Percentiles rank a stretch among this genome's conserved stretches.
Conservation (phyloP, 176 grass and related monocot genomes). For the Ensete ventricosum region DNA sequence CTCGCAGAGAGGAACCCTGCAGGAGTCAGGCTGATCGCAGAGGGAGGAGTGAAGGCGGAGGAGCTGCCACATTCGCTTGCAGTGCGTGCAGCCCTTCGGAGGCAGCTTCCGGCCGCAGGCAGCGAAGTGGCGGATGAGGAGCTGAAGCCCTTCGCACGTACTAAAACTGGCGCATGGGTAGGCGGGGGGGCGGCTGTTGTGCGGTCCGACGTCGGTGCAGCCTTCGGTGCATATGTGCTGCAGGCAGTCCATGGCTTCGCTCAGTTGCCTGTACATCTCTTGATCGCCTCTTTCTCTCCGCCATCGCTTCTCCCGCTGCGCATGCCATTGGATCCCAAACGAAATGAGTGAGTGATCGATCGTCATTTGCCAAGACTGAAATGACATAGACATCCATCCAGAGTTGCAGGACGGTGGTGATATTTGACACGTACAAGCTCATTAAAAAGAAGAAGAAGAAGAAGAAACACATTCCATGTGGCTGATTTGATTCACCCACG, state of each 20-base stretch:
- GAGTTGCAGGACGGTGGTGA: too few species aligned
- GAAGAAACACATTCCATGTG: too few species aligned
- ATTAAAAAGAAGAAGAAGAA: too few species aligned
- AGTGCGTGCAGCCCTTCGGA: slow-evolving; percentile 45
- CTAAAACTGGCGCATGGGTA: background rate
- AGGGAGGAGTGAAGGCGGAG: slow-evolving; percentile 60
- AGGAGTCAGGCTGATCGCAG: slow-evolving; percentile 36
- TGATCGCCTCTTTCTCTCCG: slow-evolving; percentile 26
- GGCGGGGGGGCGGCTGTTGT: background rate
- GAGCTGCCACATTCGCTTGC: slow-evolving; percentile 63
- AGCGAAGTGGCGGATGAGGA: slow-evolving; percentile 49
- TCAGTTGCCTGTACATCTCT: slow-evolving; percentile 40
- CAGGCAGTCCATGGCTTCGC: slow-evolving; percentile 48
- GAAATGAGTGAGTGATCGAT: background rate
- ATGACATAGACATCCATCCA: too few species aligned
- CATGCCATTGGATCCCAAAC: background rate
- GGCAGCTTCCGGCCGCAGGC: slow-evolving; percentile 31
- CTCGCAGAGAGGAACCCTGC: slow-evolving; percentile 66
- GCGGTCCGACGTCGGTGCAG: slow-evolving; percentile 1
- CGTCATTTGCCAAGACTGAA: too few species aligned
- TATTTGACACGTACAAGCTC: too few species aligned
- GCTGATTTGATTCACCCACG: too few species aligned
- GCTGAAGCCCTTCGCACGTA: slow-evolving; percentile 43
- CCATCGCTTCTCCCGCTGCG: slow-evolving; percentile 36
- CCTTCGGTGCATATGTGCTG: slow-evolving; percentile 28